Conservation (phyloP, 2,329 filamentous ascomycete genomes). For the Pseudogymnoascus sp. region DNA sequence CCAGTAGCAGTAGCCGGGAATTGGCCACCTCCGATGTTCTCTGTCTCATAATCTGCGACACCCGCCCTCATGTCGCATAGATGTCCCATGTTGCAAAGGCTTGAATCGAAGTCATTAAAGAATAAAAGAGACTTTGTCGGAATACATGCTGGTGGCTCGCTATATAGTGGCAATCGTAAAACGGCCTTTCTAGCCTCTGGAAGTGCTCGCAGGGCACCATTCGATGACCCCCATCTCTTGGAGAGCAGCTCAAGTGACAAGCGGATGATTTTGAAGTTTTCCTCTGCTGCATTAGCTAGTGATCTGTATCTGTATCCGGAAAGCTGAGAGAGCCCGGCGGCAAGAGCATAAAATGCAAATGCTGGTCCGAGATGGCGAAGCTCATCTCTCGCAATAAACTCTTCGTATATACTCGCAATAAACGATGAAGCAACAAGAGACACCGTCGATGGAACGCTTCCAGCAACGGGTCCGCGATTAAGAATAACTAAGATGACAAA, state of each 20-base stretch:
- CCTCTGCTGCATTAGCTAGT: neutral
- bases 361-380: constrained; percentile 5
- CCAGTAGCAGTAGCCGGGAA: neutral
- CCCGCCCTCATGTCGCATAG: neutral
- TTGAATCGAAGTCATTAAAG: constrained; percentile 8
- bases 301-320: constrained; percentile 9
- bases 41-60: neutral
- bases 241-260: constrained; percentile 6
- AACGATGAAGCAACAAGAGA: constrained; percentile 8
- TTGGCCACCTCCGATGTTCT: neutral
- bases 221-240: constrained; percentile 7
- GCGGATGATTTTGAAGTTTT: constrained; percentile 10
- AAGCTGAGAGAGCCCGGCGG: constrained; percentile 8
- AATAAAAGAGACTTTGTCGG: neutral
- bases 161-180: neutral
- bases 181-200: constrained; percentile 6
- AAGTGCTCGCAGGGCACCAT: constrained; percentile 6
- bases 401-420: constrained; percentile 4
- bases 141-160: constrained; percentile 3
- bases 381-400: constrained; percentile 9
- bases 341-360: constrained; percentile 9
- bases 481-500: constrained; percentile 10
- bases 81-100: constrained; percentile 5
- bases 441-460: neutral
- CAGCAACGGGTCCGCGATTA: neutral